Conservation (phyloP, 2,329 filamentous ascomycete genomes). For the Apiospora sp. region DNA sequence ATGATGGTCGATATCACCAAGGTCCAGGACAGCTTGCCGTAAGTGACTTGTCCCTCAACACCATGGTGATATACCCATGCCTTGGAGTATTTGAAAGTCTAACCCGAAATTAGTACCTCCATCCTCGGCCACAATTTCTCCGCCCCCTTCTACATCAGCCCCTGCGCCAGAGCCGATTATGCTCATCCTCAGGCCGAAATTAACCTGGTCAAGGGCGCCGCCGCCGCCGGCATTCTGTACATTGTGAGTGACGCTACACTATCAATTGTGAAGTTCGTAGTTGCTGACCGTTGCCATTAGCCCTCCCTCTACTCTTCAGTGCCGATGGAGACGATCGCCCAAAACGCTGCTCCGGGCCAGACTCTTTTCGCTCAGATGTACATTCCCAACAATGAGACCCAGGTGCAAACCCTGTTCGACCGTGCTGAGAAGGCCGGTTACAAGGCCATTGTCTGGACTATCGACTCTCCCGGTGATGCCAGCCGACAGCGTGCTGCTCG, state of each 20-base stretch:
- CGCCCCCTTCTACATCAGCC: conserved; percentile 63
- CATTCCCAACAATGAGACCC: conserved; percentile 33
- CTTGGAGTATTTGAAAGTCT: conserved; percentile 30
- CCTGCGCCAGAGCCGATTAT: conserved; percentile 54
- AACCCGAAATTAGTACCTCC: conserved; percentile 46
- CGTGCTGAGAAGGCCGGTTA: conserved; percentile 31
- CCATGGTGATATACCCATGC: neutral
- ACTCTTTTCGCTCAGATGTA: conserved; percentile 39
- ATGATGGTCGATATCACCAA: conserved; percentile 59
- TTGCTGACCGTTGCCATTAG: conserved; percentile 29
- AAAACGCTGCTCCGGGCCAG: conserved; percentile 41
- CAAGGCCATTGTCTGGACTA: conserved; percentile 34
- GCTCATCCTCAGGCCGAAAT: conserved; percentile 56
- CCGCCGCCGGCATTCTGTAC: conserved; percentile 57
- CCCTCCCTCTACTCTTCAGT: conserved; percentile 45
- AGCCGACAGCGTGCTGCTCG: conserved; percentile 30
- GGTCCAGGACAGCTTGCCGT: conserved; percentile 49
- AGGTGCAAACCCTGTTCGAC: conserved; percentile 27
- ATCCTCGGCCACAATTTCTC: conserved; percentile 62
- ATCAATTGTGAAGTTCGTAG: neutral
- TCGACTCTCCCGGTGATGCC: conserved; percentile 32
- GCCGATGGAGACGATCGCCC: conserved; percentile 48
- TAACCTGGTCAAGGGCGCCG: conserved; percentile 59
- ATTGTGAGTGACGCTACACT: conserved; percentile 41
- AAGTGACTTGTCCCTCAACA: conserved; percentile 28